Percentiles rank a stretch among this genome's conserved stretches.
These are phyloP conservation scores for Gymnopus androsaceus DNA, from an alignment of 1,284 basidiomycete species.

Conservation along the genomic window DNA sequence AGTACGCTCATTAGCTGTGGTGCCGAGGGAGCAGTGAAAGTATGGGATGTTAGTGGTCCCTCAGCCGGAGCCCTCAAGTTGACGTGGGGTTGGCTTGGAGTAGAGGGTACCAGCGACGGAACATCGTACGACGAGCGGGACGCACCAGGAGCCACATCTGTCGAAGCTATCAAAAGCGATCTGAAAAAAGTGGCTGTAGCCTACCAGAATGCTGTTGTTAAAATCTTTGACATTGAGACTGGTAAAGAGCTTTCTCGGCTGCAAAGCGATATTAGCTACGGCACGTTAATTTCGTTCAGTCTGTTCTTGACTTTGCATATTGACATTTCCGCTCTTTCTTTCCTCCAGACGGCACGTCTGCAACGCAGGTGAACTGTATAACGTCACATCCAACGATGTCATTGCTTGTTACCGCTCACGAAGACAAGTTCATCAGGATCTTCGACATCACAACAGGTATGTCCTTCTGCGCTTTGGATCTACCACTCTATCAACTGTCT, in stretches of 20 bases:
- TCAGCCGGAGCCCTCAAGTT: slow-evolving; percentile 64
- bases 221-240: slow-evolving; percentile 86
- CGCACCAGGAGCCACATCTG: slow-evolving; percentile 73
- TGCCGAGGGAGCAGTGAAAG: slow-evolving; percentile 89
- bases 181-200: slow-evolving; percentile 86
- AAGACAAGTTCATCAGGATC: slow-evolving; percentile 91
- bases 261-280: slow-evolving; percentile 69
- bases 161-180: slow-evolving; percentile 79
- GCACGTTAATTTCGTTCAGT: slow-evolving; percentile 41
- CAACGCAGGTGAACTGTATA: slow-evolving; percentile 87
- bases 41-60: slow-evolving; percentile 83
- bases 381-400: slow-evolving; percentile 91
- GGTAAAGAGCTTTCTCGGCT: slow-evolving; percentile 79
- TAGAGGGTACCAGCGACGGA: slow-evolving; percentile 49
- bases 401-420: slow-evolving; percentile 86
- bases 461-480: slow-evolving; percentile 25
- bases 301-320: slow-evolving; percentile 13
- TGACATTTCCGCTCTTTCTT: slow-evolving; percentile 8
- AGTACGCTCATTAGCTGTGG: slow-evolving; percentile 85
- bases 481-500: slow-evolving; percentile 2
- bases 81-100: slow-evolving; percentile 79
- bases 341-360: slow-evolving; percentile 61
- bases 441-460: slow-evolving; percentile 84
- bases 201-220: slow-evolving; percentile 88
- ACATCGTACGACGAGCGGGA: slow-evolving; percentile 47